phyloP scores from a whole-genome alignment of 2,329 filamentous ascomycete species.

The Calonectria hongkongensis region DNA sequence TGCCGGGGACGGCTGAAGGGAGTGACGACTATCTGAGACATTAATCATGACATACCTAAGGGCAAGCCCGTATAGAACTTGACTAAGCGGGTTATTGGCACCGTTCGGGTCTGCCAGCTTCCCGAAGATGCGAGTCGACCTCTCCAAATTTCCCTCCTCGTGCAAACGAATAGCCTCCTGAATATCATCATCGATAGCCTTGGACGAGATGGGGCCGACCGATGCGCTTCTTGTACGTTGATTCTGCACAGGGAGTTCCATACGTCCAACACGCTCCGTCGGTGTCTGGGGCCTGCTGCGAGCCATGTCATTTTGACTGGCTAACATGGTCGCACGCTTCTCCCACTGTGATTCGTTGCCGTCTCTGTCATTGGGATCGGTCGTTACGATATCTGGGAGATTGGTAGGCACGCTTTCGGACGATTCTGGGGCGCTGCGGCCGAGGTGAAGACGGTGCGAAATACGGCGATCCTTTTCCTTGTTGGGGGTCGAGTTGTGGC shows the following conservation, averaged over 20 bases:
- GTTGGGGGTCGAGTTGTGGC: constrained; percentile 59
- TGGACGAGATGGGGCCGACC: constrained; percentile 64
- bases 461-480: constrained; percentile 68
- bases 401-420: constrained; percentile 86
- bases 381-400: constrained; percentile 82
- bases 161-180: constrained; percentile 97
- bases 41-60: constrained; percentile 76
- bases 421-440: constrained; percentile 72
- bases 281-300: constrained; percentile 64
- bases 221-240: constrained; percentile 45
- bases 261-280: constrained; percentile 53
- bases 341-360: constrained; percentile 87
- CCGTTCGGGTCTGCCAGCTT: constrained; percentile 87
- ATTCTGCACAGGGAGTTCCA: constrained; percentile 52
- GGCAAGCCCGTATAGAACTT: constrained; percentile 96
- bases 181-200: constrained; percentile 81
- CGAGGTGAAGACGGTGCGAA: constrained; percentile 83
- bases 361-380: constrained; percentile 66
- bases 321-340: constrained; percentile 92
- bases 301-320: constrained; percentile 74
- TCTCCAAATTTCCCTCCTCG: constrained; percentile 85
- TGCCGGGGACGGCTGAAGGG: constrained; percentile 3
- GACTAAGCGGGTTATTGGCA: constrained; percentile 93
- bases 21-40: constrained; percentile 16
- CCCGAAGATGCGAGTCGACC: constrained; percentile 90